Evolutionary conservation across 192 early-diverging fungal species (phyloP).

Genomic region (Globomyces pollinis-pini): DNA sequence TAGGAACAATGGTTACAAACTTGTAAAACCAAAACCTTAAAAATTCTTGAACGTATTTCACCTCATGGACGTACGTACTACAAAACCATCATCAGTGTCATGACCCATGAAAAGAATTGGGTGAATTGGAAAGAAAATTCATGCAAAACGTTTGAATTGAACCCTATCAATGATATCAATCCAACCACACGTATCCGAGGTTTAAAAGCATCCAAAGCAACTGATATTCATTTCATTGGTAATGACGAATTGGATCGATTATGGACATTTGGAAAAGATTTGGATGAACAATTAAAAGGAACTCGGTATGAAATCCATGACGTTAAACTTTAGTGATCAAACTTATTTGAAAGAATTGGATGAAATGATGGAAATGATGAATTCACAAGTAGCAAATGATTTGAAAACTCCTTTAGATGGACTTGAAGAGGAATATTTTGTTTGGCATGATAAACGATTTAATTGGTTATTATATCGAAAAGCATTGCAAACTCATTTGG

Average conservation of each 20-base stretch:
- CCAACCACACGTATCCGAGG: constrained; percentile 24
- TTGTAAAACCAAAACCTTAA: not conserved
- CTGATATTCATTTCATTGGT: constrained; percentile 20
- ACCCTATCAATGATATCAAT: constrained; percentile 30
- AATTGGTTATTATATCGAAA: not conserved
- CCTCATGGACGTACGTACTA: constrained; percentile 35
- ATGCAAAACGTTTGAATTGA: constrained; percentile 65
- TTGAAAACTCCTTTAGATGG: constrained; percentile 1
- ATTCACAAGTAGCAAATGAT: constrained; percentile 31
- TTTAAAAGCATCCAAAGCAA: constrained; percentile 18
- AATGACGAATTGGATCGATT: constrained; percentile 21
- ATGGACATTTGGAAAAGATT: constrained; percentile 21
- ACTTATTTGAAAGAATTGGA: constrained; percentile 17
- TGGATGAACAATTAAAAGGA: constrained; percentile 12
- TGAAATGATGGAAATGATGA: constrained; percentile 26
- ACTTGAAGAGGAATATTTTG: constrained; percentile 27
- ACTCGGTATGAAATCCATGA: constrained; percentile 13
- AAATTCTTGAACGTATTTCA: constrained; percentile 2
- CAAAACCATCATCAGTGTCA: constrained; percentile 55
- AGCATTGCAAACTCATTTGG: not conserved
- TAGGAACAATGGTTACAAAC: not conserved
- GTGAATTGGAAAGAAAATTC: constrained; percentile 59
- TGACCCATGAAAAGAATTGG: constrained; percentile 72
- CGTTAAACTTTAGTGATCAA: too few species aligned
- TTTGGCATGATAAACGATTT: constrained; percentile 21